Evolutionary conservation across 2,329 filamentous ascomycete genomes (phyloP).

Genomic region (Aspergillus sp.): DNA sequence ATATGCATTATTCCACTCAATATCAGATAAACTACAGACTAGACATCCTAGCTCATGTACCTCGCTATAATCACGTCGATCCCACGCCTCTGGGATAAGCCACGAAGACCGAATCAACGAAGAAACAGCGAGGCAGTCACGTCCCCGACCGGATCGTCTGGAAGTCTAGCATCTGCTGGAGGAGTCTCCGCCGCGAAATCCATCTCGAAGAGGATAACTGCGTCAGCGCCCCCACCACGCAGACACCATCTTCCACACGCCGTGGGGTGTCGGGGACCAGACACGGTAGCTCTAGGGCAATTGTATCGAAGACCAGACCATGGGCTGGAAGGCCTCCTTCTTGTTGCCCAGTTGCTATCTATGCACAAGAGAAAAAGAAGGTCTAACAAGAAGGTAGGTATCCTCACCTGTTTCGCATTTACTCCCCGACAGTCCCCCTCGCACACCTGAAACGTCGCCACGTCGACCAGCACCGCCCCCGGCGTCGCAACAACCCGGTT

Average conservation of each 20-base stretch:
- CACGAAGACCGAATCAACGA: slow-evolving; percentile 15
- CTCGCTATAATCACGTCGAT: slow-evolving; percentile 34
- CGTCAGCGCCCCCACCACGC: slow-evolving; percentile 5
- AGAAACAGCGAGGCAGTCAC: slow-evolving; percentile 23
- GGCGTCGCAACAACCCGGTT: slow-evolving; percentile 66
- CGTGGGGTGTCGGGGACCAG: slow-evolving; percentile 1
- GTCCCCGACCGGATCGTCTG: slow-evolving; percentile 2
- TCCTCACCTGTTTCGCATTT: slow-evolving; percentile 32
- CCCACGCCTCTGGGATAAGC: slow-evolving; percentile 21
- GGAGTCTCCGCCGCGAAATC: slow-evolving; percentile 28
- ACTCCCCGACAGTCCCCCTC: slow-evolving; percentile 61
- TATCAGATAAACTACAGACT: neutral
- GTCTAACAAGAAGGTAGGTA: slow-evolving; percentile 2
- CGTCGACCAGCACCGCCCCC: slow-evolving; percentile 74
- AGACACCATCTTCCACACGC: slow-evolving; percentile 1
- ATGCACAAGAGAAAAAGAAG: slow-evolving; percentile 1
- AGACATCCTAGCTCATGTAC: slow-evolving; percentile 24
- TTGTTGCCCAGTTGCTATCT: slow-evolving; percentile 43
- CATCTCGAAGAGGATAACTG: slow-evolving; percentile 38
- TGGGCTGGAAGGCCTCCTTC: slow-evolving; percentile 52
- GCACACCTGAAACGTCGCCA: slow-evolving; percentile 70
- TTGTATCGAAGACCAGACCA: slow-evolving; percentile 59
- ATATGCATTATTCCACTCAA: neutral
- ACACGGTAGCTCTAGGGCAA: slow-evolving; percentile 49
- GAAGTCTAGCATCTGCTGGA: neutral